Base-by-base conservation (phyloP, 2,329 filamentous ascomycete genomes). In the Epichloe amarillans region DNA sequence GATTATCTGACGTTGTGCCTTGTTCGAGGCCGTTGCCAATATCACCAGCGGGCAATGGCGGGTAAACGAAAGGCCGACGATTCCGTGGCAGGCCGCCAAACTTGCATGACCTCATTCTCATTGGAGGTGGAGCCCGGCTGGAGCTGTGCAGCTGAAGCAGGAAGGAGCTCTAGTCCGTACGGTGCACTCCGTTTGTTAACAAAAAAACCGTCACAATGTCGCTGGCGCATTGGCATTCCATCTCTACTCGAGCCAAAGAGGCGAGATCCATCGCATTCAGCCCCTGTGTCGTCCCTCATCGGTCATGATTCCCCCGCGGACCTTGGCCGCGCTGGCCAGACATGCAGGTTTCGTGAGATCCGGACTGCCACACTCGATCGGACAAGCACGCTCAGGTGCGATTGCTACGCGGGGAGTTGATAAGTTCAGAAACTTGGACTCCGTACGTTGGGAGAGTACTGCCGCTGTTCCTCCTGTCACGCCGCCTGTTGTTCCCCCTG, bases 231-330 rank as follows among this genome's bases (percentile, higher is more conserved):
- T 19, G 15, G 5, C 39, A 19, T 33, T n/a, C 5, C 15, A 10
- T 38, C 21, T n/a, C 11, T 19, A 19, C 7, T 19, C 39, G 46
- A 47, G 46, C 33, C 15, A 17, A 5, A 4, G 21, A 39, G n/a
- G 45, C 14, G 36, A 36, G 33, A 5, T 40, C 17, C 39, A 42
- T 38, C 36, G 23, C 39, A 35, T 37, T 3, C 39, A 35, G 33
- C 21, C 46, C 30, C 30, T 30, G 30, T 30, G 30, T 30, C 52
- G 21, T 43, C 19, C 6, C 30, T 19, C 35, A 5, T 49, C 26
- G 12, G 55, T 50, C 52, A 65, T 66, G 62, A 63, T 66, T 50
- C 52, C 56, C 56, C 54, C 55, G 54, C 58, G 61, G 56, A 55
- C 58, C 37, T 53, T 61, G 50, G 58, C 53, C 17, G 52, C 55